Evolutionary conservation across 495 filamentous ascomycete genomes (phyloP).

Genomic region (Talaromyces stipitatus): DNA sequence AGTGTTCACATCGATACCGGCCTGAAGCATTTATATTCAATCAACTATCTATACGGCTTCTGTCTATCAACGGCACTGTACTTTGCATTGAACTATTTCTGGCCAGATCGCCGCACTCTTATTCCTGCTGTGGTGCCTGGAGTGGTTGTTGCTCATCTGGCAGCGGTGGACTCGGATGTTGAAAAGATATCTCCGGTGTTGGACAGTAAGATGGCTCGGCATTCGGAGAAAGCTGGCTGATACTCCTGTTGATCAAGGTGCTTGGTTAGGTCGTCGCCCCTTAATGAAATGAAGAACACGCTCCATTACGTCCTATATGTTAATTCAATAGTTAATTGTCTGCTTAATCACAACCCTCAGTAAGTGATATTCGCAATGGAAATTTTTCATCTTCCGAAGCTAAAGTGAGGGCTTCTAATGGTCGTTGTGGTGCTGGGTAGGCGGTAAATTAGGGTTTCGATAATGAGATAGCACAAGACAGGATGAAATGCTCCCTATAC

Average conservation of each 20-base stretch:
- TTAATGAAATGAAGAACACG: too few species aligned
- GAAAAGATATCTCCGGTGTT: neutral
- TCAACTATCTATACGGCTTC: slow-evolving; percentile 48
- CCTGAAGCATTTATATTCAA: slow-evolving; percentile 35
- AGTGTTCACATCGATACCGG: slow-evolving; percentile 14
- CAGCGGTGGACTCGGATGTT: neutral
- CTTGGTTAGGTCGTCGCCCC: too few species aligned
- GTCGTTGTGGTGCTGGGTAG: too few species aligned
- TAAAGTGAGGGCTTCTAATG: too few species aligned
- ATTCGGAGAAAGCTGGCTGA: neutral
- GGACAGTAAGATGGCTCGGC: neutral
- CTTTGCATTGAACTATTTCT: slow-evolving; percentile 9
- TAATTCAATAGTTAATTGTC: too few species aligned
- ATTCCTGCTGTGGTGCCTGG: slow-evolving; percentile 3
- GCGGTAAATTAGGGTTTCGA: too few species aligned
- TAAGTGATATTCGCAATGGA: too few species aligned
- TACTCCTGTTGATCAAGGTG: neutral
- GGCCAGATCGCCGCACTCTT: slow-evolving; percentile 1
- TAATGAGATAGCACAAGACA: too few species aligned
- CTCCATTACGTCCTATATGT: too few species aligned
- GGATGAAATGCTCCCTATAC: too few species aligned
- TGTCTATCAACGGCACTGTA: slow-evolving; percentile 31
- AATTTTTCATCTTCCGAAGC: too few species aligned
- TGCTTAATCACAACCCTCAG: too few species aligned
- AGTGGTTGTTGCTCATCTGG: slow-evolving; percentile 1